A percentile compares a stretch with the other conserved stretches of the same genome.
Conservation (phyloP, 148 eudicot species). For the Simmondsia chinensis region DNA sequence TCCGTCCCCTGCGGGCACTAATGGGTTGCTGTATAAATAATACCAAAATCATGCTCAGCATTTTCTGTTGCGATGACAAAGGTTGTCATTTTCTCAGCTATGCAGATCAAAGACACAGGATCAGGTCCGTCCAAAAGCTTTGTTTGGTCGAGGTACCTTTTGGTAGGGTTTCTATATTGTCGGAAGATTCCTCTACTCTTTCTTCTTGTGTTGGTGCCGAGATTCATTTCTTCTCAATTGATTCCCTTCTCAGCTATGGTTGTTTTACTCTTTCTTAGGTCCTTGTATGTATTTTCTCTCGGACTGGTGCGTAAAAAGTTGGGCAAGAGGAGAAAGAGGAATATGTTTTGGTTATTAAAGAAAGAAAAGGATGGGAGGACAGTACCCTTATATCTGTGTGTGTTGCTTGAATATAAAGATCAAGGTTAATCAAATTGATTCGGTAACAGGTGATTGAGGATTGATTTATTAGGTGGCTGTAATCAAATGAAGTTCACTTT, state of each 20-base stretch:
- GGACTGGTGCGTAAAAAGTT: no score
- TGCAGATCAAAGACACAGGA: slow-evolving; percentile 38
- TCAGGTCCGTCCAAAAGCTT: slow-evolving; percentile 35
- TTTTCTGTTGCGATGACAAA: slow-evolving; percentile 72
- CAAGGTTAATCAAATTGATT: no score
- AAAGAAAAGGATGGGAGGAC: no score
- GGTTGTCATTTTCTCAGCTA: slow-evolving; percentile 46
- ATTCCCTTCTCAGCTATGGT: slow-evolving; percentile 64
- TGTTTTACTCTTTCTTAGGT: no score
- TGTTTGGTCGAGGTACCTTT: slow-evolving; percentile 53
- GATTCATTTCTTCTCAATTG: slow-evolving; percentile 52
- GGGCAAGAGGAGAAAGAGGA: no score
- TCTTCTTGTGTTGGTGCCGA: slow-evolving; percentile 49
- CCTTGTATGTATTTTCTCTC: no score
- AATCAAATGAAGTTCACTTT: no score
- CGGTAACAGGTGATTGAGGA: no score
- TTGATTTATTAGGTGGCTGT: no score
- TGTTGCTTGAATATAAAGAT: no score
- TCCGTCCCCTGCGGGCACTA: neutral
- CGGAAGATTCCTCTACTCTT: slow-evolving; percentile 51
- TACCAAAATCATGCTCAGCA: slow-evolving; percentile 25
- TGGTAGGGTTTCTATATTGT: slow-evolving; percentile 70
- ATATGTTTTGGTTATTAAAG: no score
- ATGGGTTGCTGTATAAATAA: neutral
- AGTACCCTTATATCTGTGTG: no score